Evolutionary conservation across 345 rosid genomes (phyloP), one percentile per base, ranked within the genome.

Genomic region (Kandelia obovata): DNA sequence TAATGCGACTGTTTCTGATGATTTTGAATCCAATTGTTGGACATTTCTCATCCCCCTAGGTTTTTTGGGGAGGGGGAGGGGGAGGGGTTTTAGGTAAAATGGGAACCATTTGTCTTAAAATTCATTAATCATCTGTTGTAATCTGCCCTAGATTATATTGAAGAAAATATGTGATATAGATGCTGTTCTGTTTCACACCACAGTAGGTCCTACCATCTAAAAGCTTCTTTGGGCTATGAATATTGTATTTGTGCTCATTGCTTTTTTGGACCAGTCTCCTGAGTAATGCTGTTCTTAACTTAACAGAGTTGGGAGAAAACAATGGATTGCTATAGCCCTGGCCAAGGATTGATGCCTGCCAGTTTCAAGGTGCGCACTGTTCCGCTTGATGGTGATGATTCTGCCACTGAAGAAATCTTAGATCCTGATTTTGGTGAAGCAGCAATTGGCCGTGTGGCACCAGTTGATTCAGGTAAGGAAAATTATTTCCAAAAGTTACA

Each of bases 361-460:
- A 93, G 93, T 82, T 93, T 90, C 66, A 90, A 93, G 83, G 97
- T 93, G 56, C 90, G 96, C 20, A 88, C 82, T 0, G 80, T 86
- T 77, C 92, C 89, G 21, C 83, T 86, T 37, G 92, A 85, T 71
- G 89, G 88, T 64, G 89, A 86, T 73, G 91, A 83, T 72, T 80
- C 82, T 53, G 83, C 81, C 53, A 83, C 83, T 23, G 96, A 90
- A 77, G 98, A 92, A 70, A 79, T 86, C 64, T 75, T 90, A 60
- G 98, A 89, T 85, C 90, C 96, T 23, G 97, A 93, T 68, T 90
- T 90, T 75, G 98, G 98, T 30, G 98, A 93, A 84, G 85, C 96
- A 71, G 98, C 96, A 65, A 93, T 93, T 69, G 98, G 96, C 25
- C 97, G 96, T 56, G 98, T 90, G 63, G 97, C 97, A 64, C 96